Base-by-base conservation (phyloP, 148 eudicot species). In the Vaccinium vitisidaea region DNA sequence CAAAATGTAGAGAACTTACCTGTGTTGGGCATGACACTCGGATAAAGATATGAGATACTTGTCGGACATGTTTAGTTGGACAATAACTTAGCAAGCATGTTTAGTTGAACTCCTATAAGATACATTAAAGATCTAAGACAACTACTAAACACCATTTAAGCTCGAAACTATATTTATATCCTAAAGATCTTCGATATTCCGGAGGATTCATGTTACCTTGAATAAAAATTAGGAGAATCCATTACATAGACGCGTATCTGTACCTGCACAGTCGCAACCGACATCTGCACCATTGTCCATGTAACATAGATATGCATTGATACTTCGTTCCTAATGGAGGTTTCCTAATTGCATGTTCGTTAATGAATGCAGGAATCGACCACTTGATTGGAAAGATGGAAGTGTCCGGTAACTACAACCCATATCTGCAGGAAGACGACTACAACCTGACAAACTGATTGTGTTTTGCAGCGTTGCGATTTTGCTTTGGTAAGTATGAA, bases 361-460 rank as follows among this genome's bases (percentile, higher is more conserved):
- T 67, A 39, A 21, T 25, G 56, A 54, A 79, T 89, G 88, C 91
- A 94, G 94, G 97, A 87, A 86, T 94, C 27, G 97, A 94, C 84
- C 92, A 92, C 75, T 85, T 92, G 82, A 89, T 91, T 12, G 92
- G 90, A 39, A 92, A 94, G 88, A 91, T 94, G 90, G 95, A 94
- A 89, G 86, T 87, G 7, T 90, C 94, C 0, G 92, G 90, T 27
- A 90, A 82, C 85, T 94, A 91, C 79, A 86, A 84, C 79, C 75
- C 87, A 16, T 94, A 90, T 61, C 83, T 88, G 88, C 88, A 89
- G 56, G 77, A 88, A 19, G 97, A 94, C 16, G 94, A 94, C 82
- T 92, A 91, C 88, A 89, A 86, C 89, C 87, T 91, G 95, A 77
- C 90, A 75, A 91, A 89, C 81, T 92, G 90, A 92, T 55, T 50